Percentiles rank a stretch among this genome's conserved stretches.
Conservation (phyloP, 805 yeast genomes). For the Suhomyces vadensis region DNA sequence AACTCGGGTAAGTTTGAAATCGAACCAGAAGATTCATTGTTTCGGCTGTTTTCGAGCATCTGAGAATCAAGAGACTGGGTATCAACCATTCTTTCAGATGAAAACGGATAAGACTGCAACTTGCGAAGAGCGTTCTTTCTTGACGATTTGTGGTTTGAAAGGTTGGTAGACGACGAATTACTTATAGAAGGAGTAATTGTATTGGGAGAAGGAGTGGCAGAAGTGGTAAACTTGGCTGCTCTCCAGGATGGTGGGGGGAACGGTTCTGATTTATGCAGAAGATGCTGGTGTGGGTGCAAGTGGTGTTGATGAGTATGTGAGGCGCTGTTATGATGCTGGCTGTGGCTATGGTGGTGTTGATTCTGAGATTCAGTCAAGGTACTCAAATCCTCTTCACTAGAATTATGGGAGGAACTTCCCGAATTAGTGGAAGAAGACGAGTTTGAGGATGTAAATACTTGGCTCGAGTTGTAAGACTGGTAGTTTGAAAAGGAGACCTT, state of each 20-base stretch:
- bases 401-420: conserved; percentile 14
- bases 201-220: conserved; percentile 13
- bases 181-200: conserved; percentile 7
- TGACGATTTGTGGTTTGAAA: conserved; percentile 15
- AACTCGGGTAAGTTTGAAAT: conserved; percentile 50
- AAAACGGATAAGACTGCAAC: conserved; percentile 14
- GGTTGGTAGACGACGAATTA: conserved; percentile 7
- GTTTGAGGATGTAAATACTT: conserved; percentile 12
- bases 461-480: conserved; percentile 11
- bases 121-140: conserved; percentile 17
- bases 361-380: conserved; percentile 1
- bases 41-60: conserved; percentile 11
- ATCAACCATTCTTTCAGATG: conserved; percentile 10
- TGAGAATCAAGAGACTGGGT: conserved; percentile 15
- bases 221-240: conserved; percentile 7
- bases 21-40: conserved; percentile 5
- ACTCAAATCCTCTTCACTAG: conserved; percentile 15
- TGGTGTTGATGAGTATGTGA: background rate
- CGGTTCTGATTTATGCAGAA: too few relatives aligned
- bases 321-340: background rate
- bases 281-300: too few relatives aligned
- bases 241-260: background rate
- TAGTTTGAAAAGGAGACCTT: conserved; percentile 21
- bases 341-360: background rate
- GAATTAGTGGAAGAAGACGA: conserved; percentile 11